Evolutionary conservation across 331 rosid genomes (phyloP).

Genomic region (Malus hybrid): DNA sequence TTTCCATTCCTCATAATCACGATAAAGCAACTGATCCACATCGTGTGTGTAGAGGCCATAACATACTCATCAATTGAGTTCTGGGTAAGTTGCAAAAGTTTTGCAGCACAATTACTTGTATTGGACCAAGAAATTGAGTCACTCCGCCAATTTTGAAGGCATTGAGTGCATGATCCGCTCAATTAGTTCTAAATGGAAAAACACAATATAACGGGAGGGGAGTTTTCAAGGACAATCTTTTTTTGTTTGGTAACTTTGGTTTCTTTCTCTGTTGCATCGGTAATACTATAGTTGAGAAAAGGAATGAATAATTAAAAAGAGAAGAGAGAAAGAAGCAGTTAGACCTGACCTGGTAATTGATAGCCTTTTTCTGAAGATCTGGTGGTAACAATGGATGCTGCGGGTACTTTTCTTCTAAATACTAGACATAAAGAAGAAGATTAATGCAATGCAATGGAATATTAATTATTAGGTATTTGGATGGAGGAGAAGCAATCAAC

Average conservation of each 20-base stretch:
- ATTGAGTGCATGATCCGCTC: not conserved
- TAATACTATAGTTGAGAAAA: not conserved
- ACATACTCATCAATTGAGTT: not conserved
- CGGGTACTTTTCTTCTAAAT: constrained; percentile 65
- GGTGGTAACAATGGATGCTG: constrained; percentile 53
- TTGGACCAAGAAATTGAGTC: not conserved
- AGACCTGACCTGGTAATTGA: constrained; percentile 50
- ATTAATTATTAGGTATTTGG: not conserved
- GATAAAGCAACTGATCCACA: not conserved
- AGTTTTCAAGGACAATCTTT: not conserved
- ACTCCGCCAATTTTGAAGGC: not conserved
- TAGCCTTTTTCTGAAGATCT: constrained; percentile 39
- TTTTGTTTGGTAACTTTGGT: too few species aligned
- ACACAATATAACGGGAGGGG: too few species aligned
- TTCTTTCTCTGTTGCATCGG: too few species aligned
- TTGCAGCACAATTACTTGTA: not conserved
- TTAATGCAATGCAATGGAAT: not conserved
- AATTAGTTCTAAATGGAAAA: too few species aligned
- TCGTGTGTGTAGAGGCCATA: not conserved
- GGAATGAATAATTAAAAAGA: not conserved
- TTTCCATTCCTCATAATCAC: not conserved
- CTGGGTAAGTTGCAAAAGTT: not conserved
- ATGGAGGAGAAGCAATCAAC: not conserved
- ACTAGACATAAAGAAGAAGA: constrained; percentile 20
- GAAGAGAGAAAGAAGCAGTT: not conserved